Percentiles rank a stretch among this genome's conserved stretches.
Evolutionary conservation across 805 yeast species (phyloP).

Genomic region (Metschnikowia gruessii): DNA sequence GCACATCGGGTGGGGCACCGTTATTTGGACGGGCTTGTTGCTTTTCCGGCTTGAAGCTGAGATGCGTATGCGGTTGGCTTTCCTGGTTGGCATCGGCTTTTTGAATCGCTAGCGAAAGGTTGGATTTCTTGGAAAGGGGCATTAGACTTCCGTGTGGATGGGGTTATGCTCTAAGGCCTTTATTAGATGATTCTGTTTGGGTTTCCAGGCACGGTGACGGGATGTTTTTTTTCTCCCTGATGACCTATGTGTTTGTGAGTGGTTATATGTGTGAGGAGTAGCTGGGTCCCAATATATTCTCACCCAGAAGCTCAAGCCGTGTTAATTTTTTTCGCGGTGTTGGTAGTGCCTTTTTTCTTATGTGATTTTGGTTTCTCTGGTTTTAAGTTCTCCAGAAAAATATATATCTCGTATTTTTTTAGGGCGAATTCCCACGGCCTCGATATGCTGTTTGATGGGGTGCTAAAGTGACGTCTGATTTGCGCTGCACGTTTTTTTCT

Average conservation of each 20-base stretch:
- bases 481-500: background rate
- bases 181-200: background rate
- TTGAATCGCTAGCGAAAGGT: conserved; percentile 44
- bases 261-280: background rate
- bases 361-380: too few relatives aligned
- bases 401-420: background rate
- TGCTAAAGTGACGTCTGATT: too few relatives aligned
- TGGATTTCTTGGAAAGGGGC: conserved; percentile 34
- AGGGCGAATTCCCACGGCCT: background rate
- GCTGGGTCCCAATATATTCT: background rate
- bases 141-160: conserved; percentile 9
- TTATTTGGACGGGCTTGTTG: conserved; percentile 3
- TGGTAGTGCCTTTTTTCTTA: too few relatives aligned
- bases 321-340: too few relatives aligned
- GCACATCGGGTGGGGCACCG: conserved; percentile 12
- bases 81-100: conserved; percentile 35
- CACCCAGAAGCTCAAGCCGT: too few relatives aligned
- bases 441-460: too few relatives aligned
- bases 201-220: background rate
- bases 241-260: background rate
- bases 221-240: background rate
- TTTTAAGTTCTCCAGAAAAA: too few relatives aligned
- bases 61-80: conserved; percentile 18
- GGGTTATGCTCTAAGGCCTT: background rate
- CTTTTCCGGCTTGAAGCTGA: conserved; percentile 9